These are phyloP conservation scores for Grammothele lineata DNA, from an alignment of 768 basidiomycete species.

Conservation along the genomic window DNA sequence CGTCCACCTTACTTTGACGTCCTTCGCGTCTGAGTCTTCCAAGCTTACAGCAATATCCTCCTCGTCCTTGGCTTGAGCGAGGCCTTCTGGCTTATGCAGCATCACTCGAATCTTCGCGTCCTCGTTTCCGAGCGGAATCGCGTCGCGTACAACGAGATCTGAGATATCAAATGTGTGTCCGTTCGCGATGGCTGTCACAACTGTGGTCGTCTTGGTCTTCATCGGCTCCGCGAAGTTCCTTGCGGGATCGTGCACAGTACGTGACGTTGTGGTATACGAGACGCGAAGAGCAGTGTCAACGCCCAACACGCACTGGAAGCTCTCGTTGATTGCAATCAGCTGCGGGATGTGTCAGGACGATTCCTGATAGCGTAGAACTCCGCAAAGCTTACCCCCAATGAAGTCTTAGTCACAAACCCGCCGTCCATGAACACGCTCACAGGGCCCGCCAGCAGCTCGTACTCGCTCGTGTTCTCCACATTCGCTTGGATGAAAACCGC, in stretches of 20 bases:
- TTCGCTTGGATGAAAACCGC: slow-evolving; percentile 42
- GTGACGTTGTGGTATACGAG: slow-evolving; percentile 38
- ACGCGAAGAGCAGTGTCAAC: slow-evolving; percentile 28
- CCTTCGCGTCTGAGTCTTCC: slow-evolving; percentile 28
- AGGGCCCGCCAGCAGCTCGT: slow-evolving; percentile 49
- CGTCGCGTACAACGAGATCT: slow-evolving; percentile 44
- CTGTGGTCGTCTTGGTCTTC: slow-evolving; percentile 41
- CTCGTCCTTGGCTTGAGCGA: slow-evolving; percentile 43
- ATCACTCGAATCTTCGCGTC: slow-evolving; percentile 42
- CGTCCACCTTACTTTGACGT: slow-evolving; percentile 32
- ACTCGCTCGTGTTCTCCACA: slow-evolving; percentile 56
- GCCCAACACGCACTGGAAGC: slow-evolving; percentile 54
- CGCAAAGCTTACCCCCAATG: slow-evolving; percentile 32
- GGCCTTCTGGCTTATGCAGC: slow-evolving; percentile 42
- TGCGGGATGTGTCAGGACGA: not conserved
- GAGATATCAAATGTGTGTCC: slow-evolving; percentile 42
- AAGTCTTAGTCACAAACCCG: slow-evolving; percentile 51
- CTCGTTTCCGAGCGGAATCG: slow-evolving; percentile 34
- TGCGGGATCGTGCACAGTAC: slow-evolving; percentile 30
- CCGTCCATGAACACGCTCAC: slow-evolving; percentile 56
- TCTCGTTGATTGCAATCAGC: slow-evolving; percentile 44
- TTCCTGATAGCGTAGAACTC: not conserved
- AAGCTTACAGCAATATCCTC: slow-evolving; percentile 34
- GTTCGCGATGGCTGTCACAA: slow-evolving; percentile 39
- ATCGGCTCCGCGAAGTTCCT: slow-evolving; percentile 42